A percentile compares a stretch with the other conserved stretches of the same genome.
Conservation (phyloP, 75 land plant species). For the Pinus tabuliformis region DNA sequence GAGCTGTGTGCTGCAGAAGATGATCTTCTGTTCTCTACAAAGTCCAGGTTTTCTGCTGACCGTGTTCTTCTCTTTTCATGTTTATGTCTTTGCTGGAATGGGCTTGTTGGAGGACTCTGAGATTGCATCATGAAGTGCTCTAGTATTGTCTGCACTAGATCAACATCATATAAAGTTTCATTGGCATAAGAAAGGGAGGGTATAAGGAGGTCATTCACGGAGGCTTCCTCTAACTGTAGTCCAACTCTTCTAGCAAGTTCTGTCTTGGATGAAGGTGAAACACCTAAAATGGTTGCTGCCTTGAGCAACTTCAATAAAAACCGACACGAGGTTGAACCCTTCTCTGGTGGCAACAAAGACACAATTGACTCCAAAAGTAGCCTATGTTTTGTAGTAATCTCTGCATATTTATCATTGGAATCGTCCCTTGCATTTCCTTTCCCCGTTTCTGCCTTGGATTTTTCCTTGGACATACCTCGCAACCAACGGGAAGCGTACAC, state of each 20-base stretch:
- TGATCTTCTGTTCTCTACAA: constrained; percentile 39
- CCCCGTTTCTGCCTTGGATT: neutral
- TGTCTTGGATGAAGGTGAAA: constrained; percentile 23
- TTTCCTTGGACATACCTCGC: constrained; percentile 40
- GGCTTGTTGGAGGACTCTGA: constrained; percentile 27
- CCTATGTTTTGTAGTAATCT: constrained; percentile 18
- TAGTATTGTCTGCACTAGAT: constrained; percentile 49
- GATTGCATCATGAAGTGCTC: constrained; percentile 61
- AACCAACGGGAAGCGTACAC: constrained; percentile 60
- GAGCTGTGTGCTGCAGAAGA: constrained; percentile 47
- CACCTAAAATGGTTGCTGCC: constrained; percentile 46
- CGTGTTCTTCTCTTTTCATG: constrained; percentile 28
- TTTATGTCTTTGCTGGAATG: neutral
- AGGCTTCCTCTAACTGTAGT: constrained; percentile 69
- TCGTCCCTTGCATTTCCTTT: constrained; percentile 6
- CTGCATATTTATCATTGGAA: constrained; percentile 9
- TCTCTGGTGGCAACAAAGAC: constrained; percentile 60
- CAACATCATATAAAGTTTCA: constrained; percentile 53
- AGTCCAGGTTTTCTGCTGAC: constrained; percentile 36
- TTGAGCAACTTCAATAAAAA: constrained; percentile 69
- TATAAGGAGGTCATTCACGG: constrained; percentile 59
- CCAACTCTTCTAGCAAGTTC: constrained; percentile 61
- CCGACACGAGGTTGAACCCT: constrained; percentile 54
- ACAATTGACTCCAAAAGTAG: constrained; percentile 66
- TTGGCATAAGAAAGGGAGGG: constrained; percentile 31